phyloP scores from a whole-genome alignment of 441 rosid species.

The Corymbia citriodora region DNA sequence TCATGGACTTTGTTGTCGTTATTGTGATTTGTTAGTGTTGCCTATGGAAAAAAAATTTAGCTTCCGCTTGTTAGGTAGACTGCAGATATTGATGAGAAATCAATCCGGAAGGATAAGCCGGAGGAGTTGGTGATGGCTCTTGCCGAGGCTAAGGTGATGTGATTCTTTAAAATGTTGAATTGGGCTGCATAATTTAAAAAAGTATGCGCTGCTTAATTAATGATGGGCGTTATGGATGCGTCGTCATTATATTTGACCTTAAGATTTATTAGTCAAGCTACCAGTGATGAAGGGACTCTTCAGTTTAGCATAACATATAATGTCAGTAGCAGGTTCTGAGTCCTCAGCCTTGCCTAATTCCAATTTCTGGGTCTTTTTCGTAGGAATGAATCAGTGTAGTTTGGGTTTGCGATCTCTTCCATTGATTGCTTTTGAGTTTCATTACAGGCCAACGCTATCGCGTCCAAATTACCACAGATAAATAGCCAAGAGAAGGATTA shows the following conservation, averaged over 20 bases:
- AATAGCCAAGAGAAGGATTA: constrained; percentile 29
- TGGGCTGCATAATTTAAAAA: neutral
- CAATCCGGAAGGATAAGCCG: constrained; percentile 73
- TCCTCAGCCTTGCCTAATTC: neutral
- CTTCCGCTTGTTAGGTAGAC: constrained; percentile 26
- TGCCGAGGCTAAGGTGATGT: constrained; percentile 82
- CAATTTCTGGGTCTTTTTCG: neutral
- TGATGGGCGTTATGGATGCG: neutral
- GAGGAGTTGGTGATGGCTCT: constrained; percentile 87
- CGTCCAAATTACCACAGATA: constrained; percentile 32
- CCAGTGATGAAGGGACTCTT: neutral
- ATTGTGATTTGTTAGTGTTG: neutral
- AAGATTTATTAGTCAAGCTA: neutral
- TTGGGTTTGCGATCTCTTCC: constrained; percentile 1
- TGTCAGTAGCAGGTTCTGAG: neutral
- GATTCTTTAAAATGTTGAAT: neutral
- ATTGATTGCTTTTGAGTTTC: constrained; percentile 24
- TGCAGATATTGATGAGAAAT: constrained; percentile 91
- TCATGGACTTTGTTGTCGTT: neutral
- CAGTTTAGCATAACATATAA: neutral
- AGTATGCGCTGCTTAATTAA: neutral
- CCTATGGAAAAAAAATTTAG: neutral
- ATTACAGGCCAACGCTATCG: constrained; percentile 69
- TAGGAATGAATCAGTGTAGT: neutral
- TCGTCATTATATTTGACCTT: neutral